Evolutionary conservation across 306 rosid species (phyloP).

Genomic region (Malus sieversii): DNA sequence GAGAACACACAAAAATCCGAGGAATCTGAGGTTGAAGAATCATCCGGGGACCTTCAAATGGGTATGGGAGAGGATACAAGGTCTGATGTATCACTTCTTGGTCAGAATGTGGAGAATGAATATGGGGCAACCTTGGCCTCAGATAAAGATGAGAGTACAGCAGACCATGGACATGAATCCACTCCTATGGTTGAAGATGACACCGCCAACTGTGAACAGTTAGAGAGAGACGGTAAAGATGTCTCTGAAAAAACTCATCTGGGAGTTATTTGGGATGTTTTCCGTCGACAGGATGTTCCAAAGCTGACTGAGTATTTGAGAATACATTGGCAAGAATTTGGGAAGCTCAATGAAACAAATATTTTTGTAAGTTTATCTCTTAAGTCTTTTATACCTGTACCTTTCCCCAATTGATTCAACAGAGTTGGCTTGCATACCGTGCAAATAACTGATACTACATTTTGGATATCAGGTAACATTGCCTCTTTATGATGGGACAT

Average conservation of each 20-base stretch:
- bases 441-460: conserved; percentile 17
- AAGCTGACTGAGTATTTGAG: conserved; percentile 65
- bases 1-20: conserved; percentile 29
- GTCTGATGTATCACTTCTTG: conserved; percentile 36
- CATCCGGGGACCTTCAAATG: conserved; percentile 33
- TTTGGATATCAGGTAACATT: conserved; percentile 47
- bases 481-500: conserved; percentile 66
- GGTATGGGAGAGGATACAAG: conserved; percentile 31
- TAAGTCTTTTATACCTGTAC: not conserved
- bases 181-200: conserved; percentile 28
- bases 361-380: conserved; percentile 41
- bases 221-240: conserved; percentile 38
- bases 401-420: not conserved
- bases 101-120: conserved; percentile 28
- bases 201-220: conserved; percentile 26
- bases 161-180: conserved; percentile 35
- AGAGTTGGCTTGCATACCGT: conserved; percentile 19
- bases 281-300: conserved; percentile 64
- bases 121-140: conserved; percentile 33
- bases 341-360: conserved; percentile 30
- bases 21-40: conserved; percentile 43
- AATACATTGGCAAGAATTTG: conserved; percentile 51
- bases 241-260: conserved; percentile 33
- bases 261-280: conserved; percentile 88
- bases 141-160: conserved; percentile 32